These are phyloP conservation scores for Xylaria sp. DNA, from an alignment of 2,329 filamentous ascomycete genomes.

Conservation along the genomic window DNA sequence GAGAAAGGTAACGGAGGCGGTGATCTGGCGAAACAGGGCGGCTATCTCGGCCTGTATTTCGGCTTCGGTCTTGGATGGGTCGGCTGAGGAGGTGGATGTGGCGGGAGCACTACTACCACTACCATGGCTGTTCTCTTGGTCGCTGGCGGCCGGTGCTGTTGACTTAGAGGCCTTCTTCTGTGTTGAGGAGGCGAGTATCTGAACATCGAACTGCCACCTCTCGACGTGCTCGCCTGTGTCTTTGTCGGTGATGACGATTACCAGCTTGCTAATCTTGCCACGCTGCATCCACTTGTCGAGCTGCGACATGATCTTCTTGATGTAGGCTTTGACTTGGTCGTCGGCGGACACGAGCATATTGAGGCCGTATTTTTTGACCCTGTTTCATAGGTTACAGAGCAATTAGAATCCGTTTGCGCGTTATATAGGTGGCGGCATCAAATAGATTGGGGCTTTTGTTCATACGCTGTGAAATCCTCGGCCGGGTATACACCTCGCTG, in stretches of 20 bases:
- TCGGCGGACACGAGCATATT: conserved; percentile 98
- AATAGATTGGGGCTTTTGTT: conserved; percentile 29
- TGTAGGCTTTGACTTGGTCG: conserved; percentile 98
- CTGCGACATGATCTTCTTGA: conserved; percentile 99
- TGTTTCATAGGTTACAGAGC: conserved; percentile 29
- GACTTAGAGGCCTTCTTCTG: conserved; percentile 62
- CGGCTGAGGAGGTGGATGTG: conserved; percentile 41
- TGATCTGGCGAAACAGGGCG: conserved; percentile 97
- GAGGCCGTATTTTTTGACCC: conserved; percentile 98
- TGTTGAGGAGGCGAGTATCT: conserved; percentile 57
- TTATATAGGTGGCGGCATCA: background rate
- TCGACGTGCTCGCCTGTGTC: conserved; percentile 97
- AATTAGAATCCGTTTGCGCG: background rate
- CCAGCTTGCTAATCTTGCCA: conserved; percentile 96
- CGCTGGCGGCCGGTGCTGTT: conserved; percentile 57
- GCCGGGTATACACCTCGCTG: conserved; percentile 89
- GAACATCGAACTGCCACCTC: conserved; percentile 96
- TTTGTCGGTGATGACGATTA: conserved; percentile 96
- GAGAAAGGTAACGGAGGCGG: conserved; percentile 95
- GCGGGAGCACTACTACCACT: conserved; percentile 32
- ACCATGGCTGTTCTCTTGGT: conserved; percentile 73
- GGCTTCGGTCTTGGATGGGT: conserved; percentile 84
- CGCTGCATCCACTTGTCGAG: conserved; percentile 98
- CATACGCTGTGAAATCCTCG: conserved; percentile 93
- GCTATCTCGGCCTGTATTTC: conserved; percentile 98